Conservation (phyloP, 495 filamentous ascomycete genomes). For the Podospora comata region DNA sequence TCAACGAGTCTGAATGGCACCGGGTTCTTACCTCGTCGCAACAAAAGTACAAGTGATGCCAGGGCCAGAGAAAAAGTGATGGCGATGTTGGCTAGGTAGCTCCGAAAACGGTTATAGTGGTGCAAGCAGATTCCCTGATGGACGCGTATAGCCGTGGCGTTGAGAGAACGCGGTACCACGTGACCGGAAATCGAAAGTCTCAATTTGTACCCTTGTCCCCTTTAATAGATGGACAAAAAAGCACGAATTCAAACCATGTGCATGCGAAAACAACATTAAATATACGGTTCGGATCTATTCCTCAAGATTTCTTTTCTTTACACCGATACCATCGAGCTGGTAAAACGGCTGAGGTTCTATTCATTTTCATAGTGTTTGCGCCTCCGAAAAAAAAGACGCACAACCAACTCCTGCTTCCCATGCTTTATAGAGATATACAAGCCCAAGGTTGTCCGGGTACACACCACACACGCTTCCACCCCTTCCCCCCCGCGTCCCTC, state of each 20-base stretch:
- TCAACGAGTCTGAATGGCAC: too few species aligned
- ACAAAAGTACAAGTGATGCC: background rate
- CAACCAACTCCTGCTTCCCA: background rate
- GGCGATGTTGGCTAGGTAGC: background rate
- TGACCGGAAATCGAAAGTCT: background rate
- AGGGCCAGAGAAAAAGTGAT: background rate
- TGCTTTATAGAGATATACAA: background rate
- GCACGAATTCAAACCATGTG: background rate
- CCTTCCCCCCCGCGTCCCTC: background rate
- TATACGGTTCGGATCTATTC: background rate
- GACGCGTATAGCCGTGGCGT: background rate
- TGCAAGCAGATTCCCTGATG: background rate
- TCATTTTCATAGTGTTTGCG: background rate
- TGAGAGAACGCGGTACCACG: background rate
- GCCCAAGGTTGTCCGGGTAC: background rate
- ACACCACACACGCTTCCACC: background rate
- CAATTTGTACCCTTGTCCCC: background rate
- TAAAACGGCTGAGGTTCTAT: background rate
- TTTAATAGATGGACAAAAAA: too few species aligned
- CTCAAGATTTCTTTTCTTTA: background rate
- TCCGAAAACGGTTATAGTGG: background rate
- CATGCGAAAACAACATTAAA: background rate
- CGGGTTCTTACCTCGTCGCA: background rate
- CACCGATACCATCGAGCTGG: background rate
- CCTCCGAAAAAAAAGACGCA: background rate